Evolutionary conservation across 202 grass and related monocot species (phyloP), one percentile per base, ranked within the genome.

Genomic region (Saccharum hybrid): DNA sequence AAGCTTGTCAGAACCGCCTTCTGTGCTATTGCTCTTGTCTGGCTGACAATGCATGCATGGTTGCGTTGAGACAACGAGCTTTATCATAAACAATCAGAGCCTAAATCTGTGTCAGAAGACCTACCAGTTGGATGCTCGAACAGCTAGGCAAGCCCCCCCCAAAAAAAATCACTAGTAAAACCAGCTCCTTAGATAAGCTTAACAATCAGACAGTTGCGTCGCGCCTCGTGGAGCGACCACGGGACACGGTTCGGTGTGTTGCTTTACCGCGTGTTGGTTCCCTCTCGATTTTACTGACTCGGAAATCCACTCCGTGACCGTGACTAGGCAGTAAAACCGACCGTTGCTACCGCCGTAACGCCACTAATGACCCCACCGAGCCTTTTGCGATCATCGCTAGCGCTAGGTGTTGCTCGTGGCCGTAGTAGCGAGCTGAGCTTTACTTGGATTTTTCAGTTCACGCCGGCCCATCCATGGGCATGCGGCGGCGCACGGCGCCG

Each of bases 271-370:
- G n/a, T n/a, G n/a, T n/a, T n/a, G n/a, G n/a, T n/a, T n/a, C n/a
- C n/a, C n/a, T n/a, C n/a, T n/a, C n/a, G n/a, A n/a, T n/a, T n/a
- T n/a, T n/a, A n/a, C n/a, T n/a, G 75, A 61, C 75, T 61, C 86
- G 12, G 68, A 21, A 85, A 56, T 19, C 71, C 63, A 64, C 49
- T 40, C 48, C 36, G 30, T 36, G n/a, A n/a, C n/a, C n/a, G n/a
- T n/a, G 63, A 6, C 49, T 63, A 33, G 34, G 54, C 61, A 78
- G 68, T 28, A 46, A 45, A 16, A 1, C 82, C 64, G 36, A 59
- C 82, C 78, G 41, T 59, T 71, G 77, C 36, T 66, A 23, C 36
- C 37, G 71, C 26, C 21, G 70, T 81, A 81, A 81, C 76, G 76
- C 64, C 63, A 54, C 81, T 16, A 37, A 37, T 37, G 36, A 3